A percentile compares a stretch with the other conserved stretches of the same genome.
These are phyloP conservation scores for Lentinula aciculospora DNA, from an alignment of 768 basidiomycete genomes.

Conservation along the genomic window DNA sequence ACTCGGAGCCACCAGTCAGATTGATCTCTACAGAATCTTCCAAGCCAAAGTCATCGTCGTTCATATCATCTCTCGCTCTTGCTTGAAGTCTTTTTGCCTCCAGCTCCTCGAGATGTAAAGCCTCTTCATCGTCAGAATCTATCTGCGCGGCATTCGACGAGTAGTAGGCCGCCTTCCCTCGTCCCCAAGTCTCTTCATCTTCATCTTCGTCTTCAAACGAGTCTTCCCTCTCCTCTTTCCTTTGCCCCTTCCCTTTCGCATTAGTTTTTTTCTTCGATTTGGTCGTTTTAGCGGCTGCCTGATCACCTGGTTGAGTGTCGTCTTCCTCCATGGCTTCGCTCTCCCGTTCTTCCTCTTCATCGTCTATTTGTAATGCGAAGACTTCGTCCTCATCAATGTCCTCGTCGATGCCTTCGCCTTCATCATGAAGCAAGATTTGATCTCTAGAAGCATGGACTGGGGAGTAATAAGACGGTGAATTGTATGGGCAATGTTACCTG, in stretches of 20 bases:
- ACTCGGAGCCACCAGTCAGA: conserved; percentile 25
- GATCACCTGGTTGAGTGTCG: conserved; percentile 26
- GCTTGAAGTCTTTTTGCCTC: conserved; percentile 78
- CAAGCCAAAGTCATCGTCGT: conserved; percentile 81
- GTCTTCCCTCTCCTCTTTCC: conserved; percentile 20
- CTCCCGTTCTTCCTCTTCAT: conserved; percentile 34
- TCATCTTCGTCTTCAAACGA: conserved; percentile 16
- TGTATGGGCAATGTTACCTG: no score
- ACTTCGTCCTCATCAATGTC: conserved; percentile 74
- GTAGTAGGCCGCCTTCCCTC: conserved; percentile 76
- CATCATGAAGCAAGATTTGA: conserved; percentile 71
- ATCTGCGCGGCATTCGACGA: conserved; percentile 77
- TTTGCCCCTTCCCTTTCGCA: conserved; percentile 18
- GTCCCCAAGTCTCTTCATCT: conserved; percentile 77
- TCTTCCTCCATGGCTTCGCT: conserved; percentile 24
- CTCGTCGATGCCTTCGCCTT: conserved; percentile 41
- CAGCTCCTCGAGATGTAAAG: conserved; percentile 80
- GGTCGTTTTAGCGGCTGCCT: conserved; percentile 8
- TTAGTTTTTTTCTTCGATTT: conserved; percentile 17
- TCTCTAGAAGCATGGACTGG: conserved; percentile 73
- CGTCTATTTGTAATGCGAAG: conserved; percentile 61
- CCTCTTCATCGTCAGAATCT: conserved; percentile 87
- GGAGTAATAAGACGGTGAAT: conserved; percentile 18
- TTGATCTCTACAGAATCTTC: conserved; percentile 47
- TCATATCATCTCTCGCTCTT: conserved; percentile 66